These are phyloP conservation scores for Serendipita sp. DNA, from an alignment of 768 basidiomycete species.

Conservation along the genomic window DNA sequence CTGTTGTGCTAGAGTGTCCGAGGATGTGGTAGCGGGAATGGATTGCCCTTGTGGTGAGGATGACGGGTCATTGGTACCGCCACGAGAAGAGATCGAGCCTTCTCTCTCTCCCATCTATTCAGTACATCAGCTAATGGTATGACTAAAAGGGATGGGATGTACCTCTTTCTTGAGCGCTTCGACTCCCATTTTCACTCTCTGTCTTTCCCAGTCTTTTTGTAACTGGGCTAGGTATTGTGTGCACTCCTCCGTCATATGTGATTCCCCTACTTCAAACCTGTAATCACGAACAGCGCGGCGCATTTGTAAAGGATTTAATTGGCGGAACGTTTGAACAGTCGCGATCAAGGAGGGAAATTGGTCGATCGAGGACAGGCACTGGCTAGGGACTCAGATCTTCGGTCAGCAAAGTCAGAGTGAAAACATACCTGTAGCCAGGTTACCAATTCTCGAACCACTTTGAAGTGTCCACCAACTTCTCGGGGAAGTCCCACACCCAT, in stretches of 20 bases:
- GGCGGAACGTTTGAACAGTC: constrained; percentile 73
- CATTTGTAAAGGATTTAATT: constrained; percentile 94
- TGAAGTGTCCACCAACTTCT: constrained; percentile 66
- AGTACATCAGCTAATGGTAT: constrained; percentile 5
- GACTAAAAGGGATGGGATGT: constrained; percentile 2
- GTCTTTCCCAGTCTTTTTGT: constrained; percentile 95
- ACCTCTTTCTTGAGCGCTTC: constrained; percentile 76
- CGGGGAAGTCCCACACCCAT: constrained; percentile 40
- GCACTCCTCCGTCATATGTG: constrained; percentile 88
- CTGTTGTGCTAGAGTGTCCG: constrained; percentile 28
- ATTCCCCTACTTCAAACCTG: constrained; percentile 81
- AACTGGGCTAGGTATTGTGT: constrained; percentile 84
- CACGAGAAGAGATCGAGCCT: constrained; percentile 34
- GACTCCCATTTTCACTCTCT: constrained; percentile 73
- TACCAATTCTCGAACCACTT: constrained; percentile 67
- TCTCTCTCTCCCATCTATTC: constrained; percentile 49
- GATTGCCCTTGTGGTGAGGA: neutral
- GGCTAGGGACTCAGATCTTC: constrained; percentile 13
- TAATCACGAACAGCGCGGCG: constrained; percentile 78
- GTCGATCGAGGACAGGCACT: constrained; percentile 74
- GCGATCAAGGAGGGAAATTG: constrained; percentile 81
- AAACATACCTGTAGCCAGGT: constrained; percentile 64
- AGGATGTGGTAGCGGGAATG: constrained; percentile 18
- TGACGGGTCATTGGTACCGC: constrained; percentile 23
- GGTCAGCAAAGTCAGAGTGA: neutral